Percentiles rank a stretch among this genome's conserved stretches.
phyloP scores from a whole-genome alignment of 2,329 filamentous ascomycete genomes.

The Salinomyces thailandicus region DNA sequence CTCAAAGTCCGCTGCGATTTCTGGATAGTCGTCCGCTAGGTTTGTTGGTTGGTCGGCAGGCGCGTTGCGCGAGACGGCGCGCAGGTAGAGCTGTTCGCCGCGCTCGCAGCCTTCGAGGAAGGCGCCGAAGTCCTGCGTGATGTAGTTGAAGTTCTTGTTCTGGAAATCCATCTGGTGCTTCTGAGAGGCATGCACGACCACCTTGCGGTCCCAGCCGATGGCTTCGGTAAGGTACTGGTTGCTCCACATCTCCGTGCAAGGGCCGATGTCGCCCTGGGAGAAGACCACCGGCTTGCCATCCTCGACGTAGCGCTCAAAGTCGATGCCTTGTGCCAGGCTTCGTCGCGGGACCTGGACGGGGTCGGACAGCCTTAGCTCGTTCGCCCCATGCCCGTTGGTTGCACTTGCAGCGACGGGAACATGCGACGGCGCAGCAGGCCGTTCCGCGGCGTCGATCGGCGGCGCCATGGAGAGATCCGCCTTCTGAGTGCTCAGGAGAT shows the following conservation, averaged over 20 bases:
- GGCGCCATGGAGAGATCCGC: conserved; percentile 6
- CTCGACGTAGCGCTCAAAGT: conserved; percentile 52
- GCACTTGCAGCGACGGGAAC: too few relatives aligned
- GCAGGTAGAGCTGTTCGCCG: conserved; percentile 63
- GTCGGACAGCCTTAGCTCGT: conserved; percentile 11
- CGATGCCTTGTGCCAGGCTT: conserved; percentile 40
- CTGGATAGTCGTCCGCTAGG: conserved; percentile 60
- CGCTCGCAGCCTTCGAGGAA: conserved; percentile 53
- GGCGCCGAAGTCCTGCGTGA: conserved; percentile 53
- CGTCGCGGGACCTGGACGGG: conserved; percentile 40
- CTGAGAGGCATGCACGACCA: conserved; percentile 62
- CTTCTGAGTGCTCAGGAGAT: conserved; percentile 15
- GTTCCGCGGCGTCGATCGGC: background rate
- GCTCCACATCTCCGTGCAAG: conserved; percentile 58
- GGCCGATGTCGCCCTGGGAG: conserved; percentile 53
- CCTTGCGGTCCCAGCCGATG: conserved; percentile 52
- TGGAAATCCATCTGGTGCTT: conserved; percentile 66
- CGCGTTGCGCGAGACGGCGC: conserved; percentile 59
- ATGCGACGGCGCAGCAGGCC: background rate
- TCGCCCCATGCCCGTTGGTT: conserved; percentile 5
- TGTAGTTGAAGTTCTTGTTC: conserved; percentile 71
- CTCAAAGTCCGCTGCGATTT: conserved; percentile 56
- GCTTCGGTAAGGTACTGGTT: conserved; percentile 54
- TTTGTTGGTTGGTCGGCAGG: conserved; percentile 61
- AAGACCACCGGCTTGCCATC: conserved; percentile 55